Evolutionary conservation across 306 rosid species (phyloP).

Genomic region (Trifolium pratense): DNA sequence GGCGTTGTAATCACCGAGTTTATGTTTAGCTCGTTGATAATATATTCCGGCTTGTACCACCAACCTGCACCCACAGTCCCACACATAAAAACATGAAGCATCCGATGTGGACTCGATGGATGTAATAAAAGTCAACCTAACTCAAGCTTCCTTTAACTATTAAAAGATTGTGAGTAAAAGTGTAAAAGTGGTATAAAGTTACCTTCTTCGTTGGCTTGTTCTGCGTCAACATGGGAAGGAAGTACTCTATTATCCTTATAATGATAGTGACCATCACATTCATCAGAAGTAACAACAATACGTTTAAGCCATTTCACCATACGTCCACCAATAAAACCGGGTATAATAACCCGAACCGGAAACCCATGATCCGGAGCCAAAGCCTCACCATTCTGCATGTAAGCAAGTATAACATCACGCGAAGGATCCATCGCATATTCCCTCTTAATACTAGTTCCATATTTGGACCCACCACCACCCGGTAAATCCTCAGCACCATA

Average conservation of each 20-base stretch:
- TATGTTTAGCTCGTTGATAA: slow-evolving; percentile 81
- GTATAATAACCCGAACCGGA: slow-evolving; percentile 78
- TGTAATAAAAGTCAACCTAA: no score
- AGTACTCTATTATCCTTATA: slow-evolving; percentile 76
- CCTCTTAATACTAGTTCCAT: slow-evolving; percentile 66
- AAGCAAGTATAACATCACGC: slow-evolving; percentile 75
- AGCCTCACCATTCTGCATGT: slow-evolving; percentile 78
- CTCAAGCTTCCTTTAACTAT: no score
- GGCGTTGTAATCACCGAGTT: slow-evolving; percentile 93
- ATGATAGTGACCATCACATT: slow-evolving; percentile 67
- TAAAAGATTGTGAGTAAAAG: no score
- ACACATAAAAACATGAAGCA: background rate
- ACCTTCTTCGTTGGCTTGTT: slow-evolving; percentile 85
- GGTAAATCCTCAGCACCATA: slow-evolving; percentile 86
- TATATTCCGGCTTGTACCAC: slow-evolving; percentile 91
- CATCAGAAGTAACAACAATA: slow-evolving; percentile 63
- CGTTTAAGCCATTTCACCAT: slow-evolving; percentile 93
- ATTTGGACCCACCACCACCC: slow-evolving; percentile 90
- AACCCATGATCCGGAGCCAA: slow-evolving; percentile 85
- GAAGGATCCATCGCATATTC: slow-evolving; percentile 78
- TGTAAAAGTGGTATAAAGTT: background rate
- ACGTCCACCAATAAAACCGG: slow-evolving; percentile 84
- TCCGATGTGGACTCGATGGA: no score
- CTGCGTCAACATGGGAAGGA: slow-evolving; percentile 80
- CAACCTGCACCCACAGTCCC: slow-evolving; percentile 59